Percentiles rank a stretch among this genome's conserved stretches.
Conservation (phyloP, 257 asterid genomes). For the Solanum appendiculatum region DNA sequence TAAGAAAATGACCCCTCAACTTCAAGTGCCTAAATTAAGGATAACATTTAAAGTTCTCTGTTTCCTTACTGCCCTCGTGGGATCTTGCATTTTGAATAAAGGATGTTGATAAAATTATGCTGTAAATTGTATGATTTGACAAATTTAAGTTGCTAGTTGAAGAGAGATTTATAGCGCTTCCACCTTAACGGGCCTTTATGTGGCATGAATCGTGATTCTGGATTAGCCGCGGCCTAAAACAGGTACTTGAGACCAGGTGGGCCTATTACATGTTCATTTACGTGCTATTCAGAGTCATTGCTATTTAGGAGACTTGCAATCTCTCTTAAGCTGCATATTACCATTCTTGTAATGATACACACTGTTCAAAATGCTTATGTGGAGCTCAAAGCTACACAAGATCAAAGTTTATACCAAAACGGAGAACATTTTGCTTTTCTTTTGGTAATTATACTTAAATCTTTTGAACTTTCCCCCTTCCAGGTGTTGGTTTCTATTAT, state of each 20-base stretch:
- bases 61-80: not conserved
- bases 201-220: not conserved
- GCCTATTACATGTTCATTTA: not conserved
- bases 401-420: not conserved
- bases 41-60: not conserved
- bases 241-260: not conserved
- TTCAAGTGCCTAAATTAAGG: not conserved
- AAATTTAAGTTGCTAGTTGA: not conserved
- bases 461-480: not conserved
- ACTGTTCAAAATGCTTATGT: not conserved
- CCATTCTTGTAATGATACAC: not conserved
- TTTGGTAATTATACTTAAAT: not conserved
- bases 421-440: not conserved
- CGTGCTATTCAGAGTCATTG: not conserved
- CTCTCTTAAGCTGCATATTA: not conserved
- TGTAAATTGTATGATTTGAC: not conserved
- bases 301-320: not conserved
- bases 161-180: not conserved
- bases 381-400: not conserved
- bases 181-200: not conserved
- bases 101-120: not conserved
- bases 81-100: not conserved
- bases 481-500: slow-evolving; percentile 35
- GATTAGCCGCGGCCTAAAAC: not conserved
- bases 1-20: not conserved